Evolutionary conservation across 371 early-diverging fungal species (phyloP).

Genomic region (Choanephora cucurbitarum): DNA sequence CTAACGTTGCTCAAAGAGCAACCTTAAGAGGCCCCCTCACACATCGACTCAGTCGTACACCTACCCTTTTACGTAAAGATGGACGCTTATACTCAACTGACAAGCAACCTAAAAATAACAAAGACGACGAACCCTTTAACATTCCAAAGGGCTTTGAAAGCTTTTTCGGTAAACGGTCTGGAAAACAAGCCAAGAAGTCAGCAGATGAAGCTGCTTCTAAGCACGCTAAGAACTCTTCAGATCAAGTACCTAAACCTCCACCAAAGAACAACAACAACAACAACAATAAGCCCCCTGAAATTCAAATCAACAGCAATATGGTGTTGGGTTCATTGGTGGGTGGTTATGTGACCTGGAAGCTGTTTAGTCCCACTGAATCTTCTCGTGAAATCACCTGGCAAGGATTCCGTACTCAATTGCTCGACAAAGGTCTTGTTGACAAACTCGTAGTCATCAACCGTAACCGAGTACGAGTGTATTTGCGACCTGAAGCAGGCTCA

Average conservation of each 20-base stretch:
- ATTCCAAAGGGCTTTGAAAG: conserved; percentile 50
- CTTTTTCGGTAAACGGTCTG: conserved; percentile 42
- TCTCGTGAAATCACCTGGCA: conserved; percentile 86
- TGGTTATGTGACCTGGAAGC: conserved; percentile 53
- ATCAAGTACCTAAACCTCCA: conserved; percentile 38
- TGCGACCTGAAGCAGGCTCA: conserved; percentile 68
- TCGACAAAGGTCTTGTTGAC: conserved; percentile 92
- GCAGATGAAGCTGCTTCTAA: conserved; percentile 30
- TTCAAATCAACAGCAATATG: conserved; percentile 40
- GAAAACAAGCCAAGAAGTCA: conserved; percentile 21
- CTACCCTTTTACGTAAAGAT: conserved; percentile 18
- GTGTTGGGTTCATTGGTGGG: conserved; percentile 53
- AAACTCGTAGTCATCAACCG: conserved; percentile 86
- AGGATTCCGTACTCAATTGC: conserved; percentile 85
- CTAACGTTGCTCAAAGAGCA: conserved; percentile 7
- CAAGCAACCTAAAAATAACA: conserved; percentile 29
- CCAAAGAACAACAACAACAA: conserved; percentile 7
- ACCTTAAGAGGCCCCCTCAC: conserved; percentile 9
- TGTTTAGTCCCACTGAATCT: conserved; percentile 48
- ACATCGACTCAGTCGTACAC: conserved; percentile 4
- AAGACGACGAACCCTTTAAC: conserved; percentile 27
- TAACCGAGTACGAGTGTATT: conserved; percentile 76
- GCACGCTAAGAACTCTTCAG: conserved; percentile 23
- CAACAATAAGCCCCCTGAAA: conserved; percentile 26
- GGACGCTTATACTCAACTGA: conserved; percentile 28